phyloP scores from a whole-genome alignment of 176 grass and related monocot species.

The Stipa capillata region DNA sequence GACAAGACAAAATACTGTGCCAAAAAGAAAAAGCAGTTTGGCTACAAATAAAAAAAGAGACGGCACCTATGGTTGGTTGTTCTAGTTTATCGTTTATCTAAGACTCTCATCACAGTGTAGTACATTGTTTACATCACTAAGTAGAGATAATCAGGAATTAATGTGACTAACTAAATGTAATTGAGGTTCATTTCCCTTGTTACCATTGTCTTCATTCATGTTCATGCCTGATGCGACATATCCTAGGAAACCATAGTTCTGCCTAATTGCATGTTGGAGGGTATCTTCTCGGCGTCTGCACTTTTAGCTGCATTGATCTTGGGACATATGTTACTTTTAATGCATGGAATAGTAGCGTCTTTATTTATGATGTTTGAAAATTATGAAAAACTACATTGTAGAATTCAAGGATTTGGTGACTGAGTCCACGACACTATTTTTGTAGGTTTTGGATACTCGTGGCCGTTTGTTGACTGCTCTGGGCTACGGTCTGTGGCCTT shows the following conservation, averaged over 20 bases:
- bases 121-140: background rate
- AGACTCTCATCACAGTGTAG: background rate
- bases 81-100: background rate
- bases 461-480: constrained; percentile 82
- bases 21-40: background rate
- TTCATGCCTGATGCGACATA: background rate
- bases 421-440: background rate
- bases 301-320: background rate
- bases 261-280: background rate
- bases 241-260: background rate
- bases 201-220: background rate
- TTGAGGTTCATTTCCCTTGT: background rate
- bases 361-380: background rate
- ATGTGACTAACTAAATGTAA: background rate
- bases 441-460: constrained; percentile 88
- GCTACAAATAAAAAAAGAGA: background rate
- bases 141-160: background rate
- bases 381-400: background rate
- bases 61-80: background rate
- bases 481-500: constrained; percentile 87
- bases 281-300: background rate
- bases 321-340: background rate
- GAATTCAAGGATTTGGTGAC: background rate
- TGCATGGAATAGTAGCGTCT: background rate
- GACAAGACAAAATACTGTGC: background rate